phyloP scores from a whole-genome alignment of 2,329 filamentous ascomycete genomes.

The Diplodia sapinea region DNA sequence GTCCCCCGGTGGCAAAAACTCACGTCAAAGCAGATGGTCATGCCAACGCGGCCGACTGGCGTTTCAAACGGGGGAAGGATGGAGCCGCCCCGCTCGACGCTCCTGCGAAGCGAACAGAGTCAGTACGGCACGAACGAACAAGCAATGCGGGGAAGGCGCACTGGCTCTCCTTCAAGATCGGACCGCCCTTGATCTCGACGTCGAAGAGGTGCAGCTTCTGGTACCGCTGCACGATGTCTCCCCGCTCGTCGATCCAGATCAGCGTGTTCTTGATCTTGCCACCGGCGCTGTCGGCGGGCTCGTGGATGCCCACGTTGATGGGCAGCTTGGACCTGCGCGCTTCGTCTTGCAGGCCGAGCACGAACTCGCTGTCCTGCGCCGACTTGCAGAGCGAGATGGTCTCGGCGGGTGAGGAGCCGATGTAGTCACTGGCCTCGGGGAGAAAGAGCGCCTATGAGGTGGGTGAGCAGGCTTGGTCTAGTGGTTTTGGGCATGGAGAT shows the following conservation, averaged over 20 bases:
- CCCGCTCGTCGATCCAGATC: conserved; percentile 69
- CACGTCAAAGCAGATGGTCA: conserved; percentile 86
- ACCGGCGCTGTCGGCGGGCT: conserved; percentile 59
- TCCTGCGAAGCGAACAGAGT: conserved; percentile 40
- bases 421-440: conserved; percentile 91
- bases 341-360: conserved; percentile 72
- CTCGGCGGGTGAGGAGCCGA: conserved; percentile 70
- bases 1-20: conserved; percentile 32
- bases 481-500: not conserved
- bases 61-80: conserved; percentile 76
- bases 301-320: conserved; percentile 88
- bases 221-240: conserved; percentile 68
- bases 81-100: conserved; percentile 69
- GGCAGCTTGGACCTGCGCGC: conserved; percentile 69
- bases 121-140: too few species aligned
- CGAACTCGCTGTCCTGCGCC: conserved; percentile 71
- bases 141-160: conserved; percentile 36
- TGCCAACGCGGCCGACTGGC: conserved; percentile 74
- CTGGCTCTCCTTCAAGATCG: conserved; percentile 66
- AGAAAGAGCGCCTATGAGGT: conserved; percentile 75
- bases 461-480: not conserved
- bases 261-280: conserved; percentile 66
- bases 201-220: conserved; percentile 95
- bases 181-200: conserved; percentile 63
- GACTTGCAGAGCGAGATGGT: conserved; percentile 74